Conservation (phyloP, 305 asterid species). For the Andrographis paniculata region DNA sequence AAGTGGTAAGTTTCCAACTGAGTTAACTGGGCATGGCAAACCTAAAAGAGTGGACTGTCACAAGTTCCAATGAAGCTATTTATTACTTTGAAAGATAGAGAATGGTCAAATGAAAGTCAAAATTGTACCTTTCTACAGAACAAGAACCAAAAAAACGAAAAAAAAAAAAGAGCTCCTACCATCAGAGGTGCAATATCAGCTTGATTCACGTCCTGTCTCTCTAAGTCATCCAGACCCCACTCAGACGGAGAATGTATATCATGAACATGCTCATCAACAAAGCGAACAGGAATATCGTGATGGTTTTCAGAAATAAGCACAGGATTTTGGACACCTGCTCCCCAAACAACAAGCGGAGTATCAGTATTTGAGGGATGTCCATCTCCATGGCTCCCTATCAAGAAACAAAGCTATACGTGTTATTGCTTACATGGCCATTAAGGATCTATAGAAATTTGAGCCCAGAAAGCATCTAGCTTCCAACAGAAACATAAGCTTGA, state of each 20-base stretch:
- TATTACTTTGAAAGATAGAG: slow-evolving; percentile 14
- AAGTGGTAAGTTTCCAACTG: slow-evolving; percentile 91
- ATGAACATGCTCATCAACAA: slow-evolving; percentile 85
- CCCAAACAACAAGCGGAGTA: slow-evolving; percentile 98
- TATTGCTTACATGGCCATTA: slow-evolving; percentile 1
- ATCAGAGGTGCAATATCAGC: slow-evolving; percentile 97
- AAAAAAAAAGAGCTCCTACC: too few species aligned
- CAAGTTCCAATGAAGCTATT: slow-evolving; percentile 23
- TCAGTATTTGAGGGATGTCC: slow-evolving; percentile 96
- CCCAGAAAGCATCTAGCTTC: slow-evolving; percentile 11
- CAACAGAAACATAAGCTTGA: slow-evolving; percentile 10
- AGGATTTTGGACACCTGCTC: slow-evolving; percentile 77
- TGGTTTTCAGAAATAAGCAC: slow-evolving; percentile 32
- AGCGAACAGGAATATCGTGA: slow-evolving; percentile 41
- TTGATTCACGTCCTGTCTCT: slow-evolving; percentile 95
- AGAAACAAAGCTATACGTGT: slow-evolving; percentile 18
- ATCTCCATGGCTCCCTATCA: slow-evolving; percentile 96
- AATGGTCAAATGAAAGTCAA: slow-evolving; percentile 15
- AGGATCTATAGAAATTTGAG: slow-evolving; percentile 5
- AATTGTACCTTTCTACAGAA: slow-evolving; percentile 20
- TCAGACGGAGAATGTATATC: slow-evolving; percentile 79
- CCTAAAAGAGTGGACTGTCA: slow-evolving; percentile 93
- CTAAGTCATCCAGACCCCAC: slow-evolving; percentile 88
- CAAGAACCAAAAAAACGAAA: too few species aligned
- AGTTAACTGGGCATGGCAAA: slow-evolving; percentile 87